Conservation (phyloP, 306 rosid species). For the Ceratonia siliqua region DNA sequence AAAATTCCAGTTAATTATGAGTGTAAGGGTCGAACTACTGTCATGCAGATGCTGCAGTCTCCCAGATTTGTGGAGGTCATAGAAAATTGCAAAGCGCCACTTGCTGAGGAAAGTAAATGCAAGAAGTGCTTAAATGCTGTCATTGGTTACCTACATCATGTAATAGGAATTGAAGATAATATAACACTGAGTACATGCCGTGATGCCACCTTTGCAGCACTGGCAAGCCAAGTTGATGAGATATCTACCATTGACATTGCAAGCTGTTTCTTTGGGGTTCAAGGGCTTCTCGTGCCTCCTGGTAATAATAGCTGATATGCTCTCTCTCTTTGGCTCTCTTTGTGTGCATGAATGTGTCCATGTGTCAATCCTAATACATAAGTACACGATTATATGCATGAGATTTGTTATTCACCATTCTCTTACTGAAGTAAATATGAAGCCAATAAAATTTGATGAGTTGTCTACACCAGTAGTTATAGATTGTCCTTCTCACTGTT, state of each 20-base stretch:
- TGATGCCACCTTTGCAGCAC: slow-evolving; percentile 81
- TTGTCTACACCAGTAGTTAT: slow-evolving; percentile 18
- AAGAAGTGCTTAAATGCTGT: slow-evolving; percentile 83
- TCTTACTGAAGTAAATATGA: slow-evolving; percentile 1
- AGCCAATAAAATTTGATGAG: slow-evolving; percentile 4
- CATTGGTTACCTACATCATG: slow-evolving; percentile 67
- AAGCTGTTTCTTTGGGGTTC: slow-evolving; percentile 89
- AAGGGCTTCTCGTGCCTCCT: slow-evolving; percentile 61
- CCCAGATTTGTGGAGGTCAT: slow-evolving; percentile 71
- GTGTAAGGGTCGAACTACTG: slow-evolving; percentile 80
- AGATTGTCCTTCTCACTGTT: slow-evolving; percentile 7
- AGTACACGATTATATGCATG: slow-evolving; percentile 1
- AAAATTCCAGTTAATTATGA: slow-evolving; percentile 82
- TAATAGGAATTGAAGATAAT: slow-evolving; percentile 68
- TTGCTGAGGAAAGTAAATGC: slow-evolving; percentile 68
- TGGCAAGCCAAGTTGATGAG: slow-evolving; percentile 80
- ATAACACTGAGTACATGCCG: slow-evolving; percentile 85
- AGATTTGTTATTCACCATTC: not conserved
- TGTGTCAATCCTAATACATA: slow-evolving; percentile 6
- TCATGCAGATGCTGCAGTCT: slow-evolving; percentile 78
- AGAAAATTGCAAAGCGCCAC: slow-evolving; percentile 64
- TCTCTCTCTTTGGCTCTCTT: slow-evolving; percentile 13
- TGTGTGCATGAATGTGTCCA: slow-evolving; percentile 1
- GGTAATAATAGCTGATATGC: slow-evolving; percentile 46
- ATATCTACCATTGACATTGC: slow-evolving; percentile 70